Percentiles rank a stretch among this genome's conserved stretches.
Conservation (phyloP, 225 moss, liverwort and hornwort species). For the Marchantia paleacea region DNA sequence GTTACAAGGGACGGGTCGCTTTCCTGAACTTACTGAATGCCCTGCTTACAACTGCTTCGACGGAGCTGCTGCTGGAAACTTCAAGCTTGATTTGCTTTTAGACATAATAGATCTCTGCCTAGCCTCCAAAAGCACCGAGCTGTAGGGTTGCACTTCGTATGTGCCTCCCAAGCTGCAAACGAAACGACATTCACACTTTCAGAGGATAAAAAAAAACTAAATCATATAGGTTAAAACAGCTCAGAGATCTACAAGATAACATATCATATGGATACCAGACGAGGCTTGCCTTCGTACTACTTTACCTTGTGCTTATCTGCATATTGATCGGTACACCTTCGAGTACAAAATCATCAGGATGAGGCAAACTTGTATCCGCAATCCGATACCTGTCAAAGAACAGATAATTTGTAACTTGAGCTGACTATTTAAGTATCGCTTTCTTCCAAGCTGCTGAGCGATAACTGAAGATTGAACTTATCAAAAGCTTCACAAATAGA, state of each 20-base stretch:
- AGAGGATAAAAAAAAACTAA: neutral
- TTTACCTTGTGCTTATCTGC: conserved; percentile 48
- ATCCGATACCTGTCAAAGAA: conserved; percentile 59
- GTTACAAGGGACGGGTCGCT: neutral
- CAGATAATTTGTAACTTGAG: neutral
- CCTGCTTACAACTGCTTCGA: conserved; percentile 6
- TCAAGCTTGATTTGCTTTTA: conserved; percentile 18
- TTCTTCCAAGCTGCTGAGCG: neutral
- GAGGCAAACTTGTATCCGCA: conserved; percentile 74
- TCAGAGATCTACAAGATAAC: neutral
- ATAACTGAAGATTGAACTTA: neutral
- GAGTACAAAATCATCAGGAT: conserved; percentile 58
- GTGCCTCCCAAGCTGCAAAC: conserved; percentile 18
- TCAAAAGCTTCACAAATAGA: neutral
- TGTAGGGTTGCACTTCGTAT: conserved; percentile 33
- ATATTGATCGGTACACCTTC: conserved; percentile 48
- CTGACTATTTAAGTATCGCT: neutral
- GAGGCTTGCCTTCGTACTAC: neutral
- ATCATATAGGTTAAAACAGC: neutral
- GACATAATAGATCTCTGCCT: conserved; percentile 22
- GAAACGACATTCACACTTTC: neutral
- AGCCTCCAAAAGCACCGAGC: conserved; percentile 36
- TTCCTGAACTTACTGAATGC: neutral
- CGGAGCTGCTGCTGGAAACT: conserved; percentile 28
- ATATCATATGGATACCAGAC: neutral